Base-by-base conservation (phyloP, 208 protist genomes). In the Trypanosoma theileri region DNA sequence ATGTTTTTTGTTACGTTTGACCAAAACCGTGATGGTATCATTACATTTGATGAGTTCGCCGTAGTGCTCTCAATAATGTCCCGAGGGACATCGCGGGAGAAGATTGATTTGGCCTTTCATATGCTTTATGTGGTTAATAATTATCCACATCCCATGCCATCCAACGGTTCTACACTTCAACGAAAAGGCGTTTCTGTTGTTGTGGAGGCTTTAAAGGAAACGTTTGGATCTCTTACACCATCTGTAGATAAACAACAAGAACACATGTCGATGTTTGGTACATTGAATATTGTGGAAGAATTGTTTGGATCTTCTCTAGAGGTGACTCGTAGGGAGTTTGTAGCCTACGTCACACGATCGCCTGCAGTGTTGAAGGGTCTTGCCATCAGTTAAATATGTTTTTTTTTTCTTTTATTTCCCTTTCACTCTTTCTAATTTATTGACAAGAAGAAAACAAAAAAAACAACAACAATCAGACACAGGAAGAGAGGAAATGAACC, bases 1-100 rank as follows among this genome's bases (percentile, higher is more conserved):
- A 64, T 64, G 42, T 54, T 67, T 45, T 67, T 67, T 59, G 17
- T 31, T 50, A 28, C 21, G 13, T 55, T 66, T 66, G 61, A 59
- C 16, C 10, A 31, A 35, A 35, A 53, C 45, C 59, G 45, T 19
- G 44, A 64, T 52, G 59, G 42, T 12, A n/a, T 50, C 16, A 64
- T 64, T 31, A 35, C 42, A 0, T 53, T 64, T 64, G 35, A 53
- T 40, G 59, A 64, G 44, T 50, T 64, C 28, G 14, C 45, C 50
- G 28, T 26, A 22, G 50, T 17, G 13, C 28, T 66, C 6, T 66
- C 61, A 10, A 57, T 57, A 24, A 66, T 66, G 28, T 66, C 50
- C 13, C 51, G 24, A 17, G 51, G 62, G 16, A 67, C 46, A 7
- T 12, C 62, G 7, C 24, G 26, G 14, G 62, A 67, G 14, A 67